Evolutionary conservation across 1,139 yeast species (phyloP).

Genomic region (Hanseniaspora gamundiae): DNA sequence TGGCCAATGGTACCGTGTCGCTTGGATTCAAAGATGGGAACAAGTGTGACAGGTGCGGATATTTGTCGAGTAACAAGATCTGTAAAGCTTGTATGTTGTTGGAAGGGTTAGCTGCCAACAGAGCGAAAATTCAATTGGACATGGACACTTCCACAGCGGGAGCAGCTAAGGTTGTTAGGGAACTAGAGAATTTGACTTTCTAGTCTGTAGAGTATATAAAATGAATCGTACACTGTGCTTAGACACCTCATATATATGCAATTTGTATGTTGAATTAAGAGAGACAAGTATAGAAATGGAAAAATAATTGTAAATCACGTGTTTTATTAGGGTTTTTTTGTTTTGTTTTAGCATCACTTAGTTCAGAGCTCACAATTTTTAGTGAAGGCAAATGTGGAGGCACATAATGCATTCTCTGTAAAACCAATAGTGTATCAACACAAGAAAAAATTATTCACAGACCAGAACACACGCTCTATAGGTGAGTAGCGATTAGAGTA

Average conservation of each 20-base stretch:
- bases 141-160: constrained; percentile 42
- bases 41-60: constrained; percentile 82
- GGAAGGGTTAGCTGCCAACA: constrained; percentile 68
- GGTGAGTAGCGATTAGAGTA: too few relatives aligned
- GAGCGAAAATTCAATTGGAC: constrained; percentile 50
- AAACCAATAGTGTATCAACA: not conserved
- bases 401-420: too few relatives aligned
- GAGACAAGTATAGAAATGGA: too few relatives aligned
- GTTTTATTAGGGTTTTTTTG: not conserved
- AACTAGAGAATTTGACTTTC: constrained; percentile 54
- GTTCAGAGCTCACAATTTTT: not conserved
- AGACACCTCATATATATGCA: too few relatives aligned
- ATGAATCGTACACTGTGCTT: too few relatives aligned
- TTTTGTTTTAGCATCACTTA: not conserved
- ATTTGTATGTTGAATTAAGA: too few relatives aligned
- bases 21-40: constrained; percentile 46
- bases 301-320: not conserved
- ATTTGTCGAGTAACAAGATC: constrained; percentile 71
- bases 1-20: constrained; percentile 49
- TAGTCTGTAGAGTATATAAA: constrained; percentile 25
- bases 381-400: too few relatives aligned
- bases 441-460: too few relatives aligned
- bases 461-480: too few relatives aligned
- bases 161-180: constrained; percentile 56
- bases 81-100: constrained; percentile 90